phyloP scores from a whole-genome alignment of 176 grass and related monocot species.

The Sorghum bicolor region Sorghum_bicolor_NCBIv3 NC_012875.2:54179001-54179500 shows the following conservation, averaged over 20 bases:
- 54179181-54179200: conserved; percentile 28
- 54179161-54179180: neutral
- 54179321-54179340: conserved; percentile 7
- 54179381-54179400: neutral
- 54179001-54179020: conserved; percentile 32
- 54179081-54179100: neutral
- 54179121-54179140: conserved; percentile 8
- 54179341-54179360: conserved; percentile 13
- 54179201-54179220: conserved; percentile 8
- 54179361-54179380: neutral
- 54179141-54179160: conserved; percentile 19
- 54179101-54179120: conserved; percentile 21
- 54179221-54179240: conserved; percentile 8
- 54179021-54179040: conserved; percentile 52
- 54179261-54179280: conserved; percentile 31
- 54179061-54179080: conserved; percentile 13
- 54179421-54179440: conserved; percentile 18
- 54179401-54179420: conserved; percentile 21
- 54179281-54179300: conserved; percentile 2
- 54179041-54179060: conserved; percentile 36
- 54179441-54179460: conserved; percentile 1
- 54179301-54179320: neutral
- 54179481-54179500: neutral
- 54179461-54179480: neutral
- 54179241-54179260: conserved; percentile 39